A percentile compares a stretch with the other conserved stretches of the same genome.
phyloP scores from a whole-genome alignment of 2,329 filamentous ascomycete genomes.

The Diaporthe vaccinii region DNA sequence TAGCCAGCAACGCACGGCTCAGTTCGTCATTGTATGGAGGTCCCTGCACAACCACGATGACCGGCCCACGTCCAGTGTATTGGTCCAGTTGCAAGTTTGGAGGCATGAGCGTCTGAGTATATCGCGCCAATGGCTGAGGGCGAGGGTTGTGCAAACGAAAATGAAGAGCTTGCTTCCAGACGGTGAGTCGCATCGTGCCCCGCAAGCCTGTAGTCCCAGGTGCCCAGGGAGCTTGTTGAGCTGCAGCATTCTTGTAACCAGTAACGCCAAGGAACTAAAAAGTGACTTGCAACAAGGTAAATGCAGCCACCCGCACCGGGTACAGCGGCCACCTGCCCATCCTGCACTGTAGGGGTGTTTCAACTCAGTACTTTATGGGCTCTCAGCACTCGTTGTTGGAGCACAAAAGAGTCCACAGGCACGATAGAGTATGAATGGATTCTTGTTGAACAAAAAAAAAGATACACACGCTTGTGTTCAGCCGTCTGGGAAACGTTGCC shows the following conservation, averaged over 20 bases:
- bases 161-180: slow-evolving; percentile 27
- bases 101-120: not conserved
- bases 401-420: not conserved
- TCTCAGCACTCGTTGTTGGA: not conserved
- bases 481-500: not conserved
- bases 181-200: slow-evolving; percentile 34
- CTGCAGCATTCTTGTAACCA: not conserved
- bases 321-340: slow-evolving; percentile 10
- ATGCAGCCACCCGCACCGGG: slow-evolving; percentile 35
- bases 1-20: not conserved
- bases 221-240: not conserved
- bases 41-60: not conserved
- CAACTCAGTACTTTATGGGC: not conserved
- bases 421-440: not conserved
- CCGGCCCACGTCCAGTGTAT: not conserved
- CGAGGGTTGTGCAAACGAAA: slow-evolving; percentile 39
- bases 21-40: too few species aligned
- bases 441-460: not conserved
- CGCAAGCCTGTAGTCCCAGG: slow-evolving; percentile 25
- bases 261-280: not conserved
- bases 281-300: slow-evolving; percentile 23
- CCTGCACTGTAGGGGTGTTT: not conserved
- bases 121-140: not conserved
- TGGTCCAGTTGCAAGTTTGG: not conserved
- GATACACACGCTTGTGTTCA: not conserved